These are phyloP conservation scores for Diplodia mutila DNA, from an alignment of 2,329 filamentous ascomycete species.

Conservation along the genomic window DNA sequence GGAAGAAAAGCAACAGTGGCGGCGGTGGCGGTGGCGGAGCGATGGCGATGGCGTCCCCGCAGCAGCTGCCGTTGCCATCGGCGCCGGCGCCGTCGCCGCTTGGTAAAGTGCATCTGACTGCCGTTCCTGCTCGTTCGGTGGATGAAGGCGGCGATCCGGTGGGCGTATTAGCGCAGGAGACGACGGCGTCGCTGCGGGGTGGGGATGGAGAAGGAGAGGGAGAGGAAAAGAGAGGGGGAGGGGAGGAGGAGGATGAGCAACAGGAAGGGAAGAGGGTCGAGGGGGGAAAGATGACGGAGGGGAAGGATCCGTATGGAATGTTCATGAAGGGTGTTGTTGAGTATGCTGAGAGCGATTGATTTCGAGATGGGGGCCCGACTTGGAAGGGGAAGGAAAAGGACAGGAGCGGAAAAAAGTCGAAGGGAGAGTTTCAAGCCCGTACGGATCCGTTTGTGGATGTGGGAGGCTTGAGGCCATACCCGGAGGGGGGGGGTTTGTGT, in stretches of 20 bases:
- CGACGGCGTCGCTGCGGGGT: too few species aligned
- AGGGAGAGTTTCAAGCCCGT: too few species aligned
- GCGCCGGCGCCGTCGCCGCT: too few species aligned
- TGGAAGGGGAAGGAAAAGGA: not conserved
- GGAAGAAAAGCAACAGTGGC: not conserved
- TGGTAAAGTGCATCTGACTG: not conserved
- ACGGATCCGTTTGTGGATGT: too few species aligned
- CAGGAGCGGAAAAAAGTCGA: too few species aligned
- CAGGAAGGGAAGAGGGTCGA: not conserved
- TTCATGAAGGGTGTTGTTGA: not conserved
- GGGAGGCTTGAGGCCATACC: too few species aligned
- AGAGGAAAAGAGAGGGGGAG: not conserved
- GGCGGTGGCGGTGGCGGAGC: too few species aligned
- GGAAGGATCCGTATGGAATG: not conserved
- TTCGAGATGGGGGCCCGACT: too few species aligned
- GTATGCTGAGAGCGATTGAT: not conserved
- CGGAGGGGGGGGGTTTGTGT: too few species aligned
- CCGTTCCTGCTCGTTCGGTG: not conserved
- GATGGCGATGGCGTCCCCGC: not conserved
- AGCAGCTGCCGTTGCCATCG: not conserved
- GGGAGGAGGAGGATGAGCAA: not conserved
- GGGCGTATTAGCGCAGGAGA: too few species aligned
- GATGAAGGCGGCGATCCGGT: not conserved
- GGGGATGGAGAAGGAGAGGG: not conserved
- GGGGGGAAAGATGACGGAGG: too few species aligned